Conservation (phyloP, 257 asterid genomes). For the Plantago ovata region DNA sequence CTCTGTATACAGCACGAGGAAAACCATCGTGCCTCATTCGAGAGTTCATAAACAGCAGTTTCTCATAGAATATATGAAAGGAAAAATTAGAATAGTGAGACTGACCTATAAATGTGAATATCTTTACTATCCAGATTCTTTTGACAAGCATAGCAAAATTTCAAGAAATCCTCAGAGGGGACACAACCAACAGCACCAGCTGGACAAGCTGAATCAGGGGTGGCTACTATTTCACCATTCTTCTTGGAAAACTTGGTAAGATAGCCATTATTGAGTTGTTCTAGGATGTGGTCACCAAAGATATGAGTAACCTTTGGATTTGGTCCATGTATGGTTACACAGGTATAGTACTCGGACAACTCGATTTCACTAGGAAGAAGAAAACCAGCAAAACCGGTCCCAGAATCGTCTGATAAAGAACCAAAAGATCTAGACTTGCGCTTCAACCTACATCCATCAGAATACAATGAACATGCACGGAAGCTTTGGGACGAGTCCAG, state of each 20-base stretch:
- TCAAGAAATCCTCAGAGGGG: slow-evolving; percentile 74
- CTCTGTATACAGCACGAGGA: slow-evolving; percentile 43
- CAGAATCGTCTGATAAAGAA: too few relatives aligned
- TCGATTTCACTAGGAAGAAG: slow-evolving; percentile 67
- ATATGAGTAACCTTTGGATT: slow-evolving; percentile 83
- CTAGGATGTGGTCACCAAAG: slow-evolving; percentile 76
- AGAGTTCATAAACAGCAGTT: neutral
- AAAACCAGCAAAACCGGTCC: slow-evolving; percentile 33
- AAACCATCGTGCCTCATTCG: neutral
- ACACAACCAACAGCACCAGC: too few relatives aligned
- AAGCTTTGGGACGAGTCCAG: slow-evolving; percentile 38
- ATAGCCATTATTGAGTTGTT: slow-evolving; percentile 45
- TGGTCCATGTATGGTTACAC: slow-evolving; percentile 77
- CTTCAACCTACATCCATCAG: too few relatives aligned
- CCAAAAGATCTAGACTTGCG: too few relatives aligned
- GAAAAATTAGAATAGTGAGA: slow-evolving; percentile 9
- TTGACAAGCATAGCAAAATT: slow-evolving; percentile 65
- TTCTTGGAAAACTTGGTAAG: too few relatives aligned
- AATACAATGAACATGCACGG: too few relatives aligned
- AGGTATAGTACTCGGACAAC: slow-evolving; percentile 89
- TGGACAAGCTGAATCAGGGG: too few relatives aligned
- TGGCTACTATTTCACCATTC: too few relatives aligned
- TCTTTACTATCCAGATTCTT: slow-evolving; percentile 82
- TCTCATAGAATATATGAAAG: neutral
- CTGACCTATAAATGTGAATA: slow-evolving; percentile 81